Conservation (phyloP, 140 eudicot species). For the Flaveria floridana region DNA sequence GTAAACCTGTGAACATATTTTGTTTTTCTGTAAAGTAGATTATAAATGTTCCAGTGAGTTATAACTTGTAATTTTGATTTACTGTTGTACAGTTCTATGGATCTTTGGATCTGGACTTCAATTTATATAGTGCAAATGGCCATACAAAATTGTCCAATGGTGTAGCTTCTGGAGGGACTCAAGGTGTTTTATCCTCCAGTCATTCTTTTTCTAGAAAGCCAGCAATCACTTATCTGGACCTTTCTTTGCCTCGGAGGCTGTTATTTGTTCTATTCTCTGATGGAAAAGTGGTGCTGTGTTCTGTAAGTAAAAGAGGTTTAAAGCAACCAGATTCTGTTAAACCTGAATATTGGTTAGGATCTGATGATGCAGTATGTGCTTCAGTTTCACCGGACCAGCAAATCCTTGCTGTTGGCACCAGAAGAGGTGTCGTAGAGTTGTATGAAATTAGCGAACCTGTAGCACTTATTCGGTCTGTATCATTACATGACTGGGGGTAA, state of each 20-base stretch:
- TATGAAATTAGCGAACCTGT: conserved; percentile 77
- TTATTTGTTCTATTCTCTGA: conserved; percentile 68
- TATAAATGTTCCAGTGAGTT: conserved; percentile 4
- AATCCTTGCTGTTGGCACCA: conserved; percentile 93
- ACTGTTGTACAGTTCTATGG: conserved; percentile 69
- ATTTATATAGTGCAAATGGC: conserved; percentile 36
- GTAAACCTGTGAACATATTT: conserved; percentile 2
- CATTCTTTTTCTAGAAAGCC: conserved; percentile 38
- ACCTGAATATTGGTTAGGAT: conserved; percentile 69
- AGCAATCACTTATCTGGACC: conserved; percentile 62
- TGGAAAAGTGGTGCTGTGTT: conserved; percentile 76
- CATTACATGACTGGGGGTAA: conserved; percentile 98
- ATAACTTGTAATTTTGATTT: conserved; percentile 11
- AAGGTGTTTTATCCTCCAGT: conserved; percentile 36
- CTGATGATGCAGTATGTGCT: conserved; percentile 82
- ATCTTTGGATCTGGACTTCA: conserved; percentile 57
- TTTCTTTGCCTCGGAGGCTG: conserved; percentile 52
- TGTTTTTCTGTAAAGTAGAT: conserved; percentile 11
- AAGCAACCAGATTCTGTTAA: conserved; percentile 67
- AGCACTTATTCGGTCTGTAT: conserved; percentile 71
- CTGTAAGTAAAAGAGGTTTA: conserved; percentile 80
- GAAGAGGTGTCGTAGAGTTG: conserved; percentile 71
- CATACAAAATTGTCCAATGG: conserved; percentile 55
- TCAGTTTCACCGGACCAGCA: conserved; percentile 88
- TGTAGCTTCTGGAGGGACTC: conserved; percentile 43